Base-by-base conservation (phyloP, 2,329 filamentous ascomycete species). In the Tricladium varicosporioides region DNA sequence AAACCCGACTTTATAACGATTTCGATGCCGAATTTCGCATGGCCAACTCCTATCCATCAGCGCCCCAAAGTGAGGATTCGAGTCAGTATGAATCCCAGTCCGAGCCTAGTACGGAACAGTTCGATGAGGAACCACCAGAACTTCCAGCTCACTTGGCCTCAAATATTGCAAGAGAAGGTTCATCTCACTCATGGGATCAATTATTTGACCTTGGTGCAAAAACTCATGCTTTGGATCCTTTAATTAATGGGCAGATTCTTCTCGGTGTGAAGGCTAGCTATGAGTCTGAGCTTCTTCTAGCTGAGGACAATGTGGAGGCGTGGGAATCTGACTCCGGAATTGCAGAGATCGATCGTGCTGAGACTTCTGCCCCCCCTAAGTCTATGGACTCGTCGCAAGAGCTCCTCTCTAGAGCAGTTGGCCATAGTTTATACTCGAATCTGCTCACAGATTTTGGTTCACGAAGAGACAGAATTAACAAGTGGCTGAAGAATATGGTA, bases 391-490 rank as follows among this genome's bases (percentile, higher is more conserved):
- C 31, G 22, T 14, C 14, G 2, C 54, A 45, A 42, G 11, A 13
- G 18, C 54, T 58, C 14, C 52, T 50, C 40, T 15, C 13, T 11
- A 44, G 40, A 15, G 32, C 14, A n/a, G 47, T 57, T 51, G 14
- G 55, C 19, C 50, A 55, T 36, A 56, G 63, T 31, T 47, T 60
- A 1, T 62, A 63, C 58, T 47, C 53, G 11, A 27, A 58, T 11
- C 33, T 65, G 1, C 32, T 63, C 15, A 61, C 56, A 9, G 51
- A 63, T n/a, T 67, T 66, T 45, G 53, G 47, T 9, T 60, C 65
- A 7, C 53, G 42, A 27, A 60, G 65, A 31, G 59, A 61, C 16
- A 59, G 64, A 18, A 59, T 67, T 31, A 63, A 63, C 42, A 63
- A 63, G 47, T 67, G 65, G 65, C 27, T 67, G 11, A 19, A 60